Evolutionary conservation across 169 alveolate species (phyloP), one percentile per base, ranked within the genome.

Genomic region (Cyclospora cayetanensis): DNA sequence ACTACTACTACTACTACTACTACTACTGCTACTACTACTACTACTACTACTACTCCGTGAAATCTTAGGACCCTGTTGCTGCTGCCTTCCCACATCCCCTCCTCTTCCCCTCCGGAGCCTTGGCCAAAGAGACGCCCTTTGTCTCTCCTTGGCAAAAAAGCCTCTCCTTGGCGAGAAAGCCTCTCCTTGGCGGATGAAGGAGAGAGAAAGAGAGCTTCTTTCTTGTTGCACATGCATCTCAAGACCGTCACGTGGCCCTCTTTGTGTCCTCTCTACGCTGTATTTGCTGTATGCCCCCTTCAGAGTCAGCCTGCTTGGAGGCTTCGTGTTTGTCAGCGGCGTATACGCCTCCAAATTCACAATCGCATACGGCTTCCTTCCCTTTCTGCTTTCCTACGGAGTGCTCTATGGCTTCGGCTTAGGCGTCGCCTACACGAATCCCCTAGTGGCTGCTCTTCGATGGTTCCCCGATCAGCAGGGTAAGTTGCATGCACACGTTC

Each of bases 391-490:
- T 41, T n/a, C 55, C 42, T 68, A 53, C 34, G 92, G 92, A 35
- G 46, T 88, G 25, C 27, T 43, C 7, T 42, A 66, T 4, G 92
- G 92, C 55, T 1, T 70, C 11, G 92, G 87, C 77, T 46, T 55
- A 55, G 92, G 92, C 43, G 34, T 88, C 60, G 92, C 92, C 70
- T 88, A 55, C 79, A 63, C 92, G 27, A 42, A 46, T 9, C 87
- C 92, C 31, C 77, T 88, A 4, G 42, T 37, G 29, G 65, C 85
- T 25, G 92, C 70, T 0, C 41, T 88, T 29, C 9, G 83, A 0
- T 88, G 92, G 92, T 55, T 88, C 31, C 92, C 92, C 43, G 25
- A 76, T 2, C 37, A 60, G 4, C 50, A 84, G 43, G 91, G 91
- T 55, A 43, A 65, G 2, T n/a, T n/a, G n/a, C n/a, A n/a, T n/a